Conservation (phyloP, 225 moss, liverwort and hornwort species). For the Pleurozium schreberi region DNA sequence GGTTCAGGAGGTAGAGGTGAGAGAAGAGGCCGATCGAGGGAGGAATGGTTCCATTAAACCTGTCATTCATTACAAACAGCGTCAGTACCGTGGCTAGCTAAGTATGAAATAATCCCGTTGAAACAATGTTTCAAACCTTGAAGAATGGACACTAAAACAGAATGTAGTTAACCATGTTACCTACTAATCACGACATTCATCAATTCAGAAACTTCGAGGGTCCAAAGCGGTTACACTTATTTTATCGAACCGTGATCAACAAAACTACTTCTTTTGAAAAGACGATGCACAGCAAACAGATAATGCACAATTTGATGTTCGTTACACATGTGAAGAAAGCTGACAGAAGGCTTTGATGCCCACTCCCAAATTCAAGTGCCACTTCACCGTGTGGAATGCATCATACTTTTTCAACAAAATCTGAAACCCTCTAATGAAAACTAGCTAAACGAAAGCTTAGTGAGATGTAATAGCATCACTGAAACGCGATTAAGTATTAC, state of each 20-base stretch:
- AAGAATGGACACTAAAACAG: no score
- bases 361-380: background rate
- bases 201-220: background rate
- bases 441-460: background rate
- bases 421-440: background rate
- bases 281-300: background rate
- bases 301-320: background rate
- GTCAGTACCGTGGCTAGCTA: background rate
- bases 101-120: background rate
- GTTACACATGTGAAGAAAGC: background rate
- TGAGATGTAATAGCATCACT: background rate
- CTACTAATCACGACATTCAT: background rate
- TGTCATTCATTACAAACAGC: background rate
- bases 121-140: background rate
- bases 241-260: no score
- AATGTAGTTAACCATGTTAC: background rate
- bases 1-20: slow-evolving; percentile 14
- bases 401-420: background rate
- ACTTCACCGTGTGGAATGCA: background rate
- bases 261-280: background rate
- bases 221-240: background rate
- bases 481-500: background rate
- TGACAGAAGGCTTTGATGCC: background rate
- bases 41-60: slow-evolving; percentile 28
- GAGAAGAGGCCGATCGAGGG: slow-evolving; percentile 16